Evolutionary conservation across 2,329 filamentous ascomycete species (phyloP), one percentile per base, ranked within the genome.

Genomic region (Alternaria metachromatica): DNA sequence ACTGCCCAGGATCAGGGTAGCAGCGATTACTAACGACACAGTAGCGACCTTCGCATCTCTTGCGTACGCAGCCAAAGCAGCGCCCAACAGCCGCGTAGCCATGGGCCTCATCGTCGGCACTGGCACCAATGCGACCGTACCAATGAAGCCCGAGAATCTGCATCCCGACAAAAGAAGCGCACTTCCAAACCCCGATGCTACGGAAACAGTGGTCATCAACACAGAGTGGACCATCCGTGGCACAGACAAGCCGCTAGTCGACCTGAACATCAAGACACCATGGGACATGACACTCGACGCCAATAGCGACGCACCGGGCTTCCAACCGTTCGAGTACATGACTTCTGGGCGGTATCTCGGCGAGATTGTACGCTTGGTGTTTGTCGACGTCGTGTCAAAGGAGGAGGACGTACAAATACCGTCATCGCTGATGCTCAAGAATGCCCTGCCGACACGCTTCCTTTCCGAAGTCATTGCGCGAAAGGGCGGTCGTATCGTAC

Each of bases 301-400:
- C 5, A 86, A 88, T 49, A 90, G 89, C 70, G 89, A 92, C 70
- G 84, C 83, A 7, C 90, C 92, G 0, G 92, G 92, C 0, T 94
- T 95, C 71, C 92, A 95, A 68, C 92, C 92, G 0, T 87, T 95
- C 20, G 92, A 96, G 76, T 95, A 94, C 80, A 93, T 95, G 90
- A 94, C 91, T 1, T 88, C 91, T 3, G 92, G 92, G 3, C 85
- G 92, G 44, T 94, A 94, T 75, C 84, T 94, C 5, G 92, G 92
- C 55, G 92, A 94, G 78, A 86, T 94, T 11, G 89, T 90, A 23
- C 88, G 92, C 25, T 83, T 94, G 60, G 88, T 92, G 65, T 84
- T 93, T 58, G 79, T 89, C 44, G 89, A 92, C 73, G 90, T 91
- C 73, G 90, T 92, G 60, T 50, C 58, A 6, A 48, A 58, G 9